Conservation (phyloP, 2,329 filamentous ascomycete genomes). For the Onygenales sp. region DNA sequence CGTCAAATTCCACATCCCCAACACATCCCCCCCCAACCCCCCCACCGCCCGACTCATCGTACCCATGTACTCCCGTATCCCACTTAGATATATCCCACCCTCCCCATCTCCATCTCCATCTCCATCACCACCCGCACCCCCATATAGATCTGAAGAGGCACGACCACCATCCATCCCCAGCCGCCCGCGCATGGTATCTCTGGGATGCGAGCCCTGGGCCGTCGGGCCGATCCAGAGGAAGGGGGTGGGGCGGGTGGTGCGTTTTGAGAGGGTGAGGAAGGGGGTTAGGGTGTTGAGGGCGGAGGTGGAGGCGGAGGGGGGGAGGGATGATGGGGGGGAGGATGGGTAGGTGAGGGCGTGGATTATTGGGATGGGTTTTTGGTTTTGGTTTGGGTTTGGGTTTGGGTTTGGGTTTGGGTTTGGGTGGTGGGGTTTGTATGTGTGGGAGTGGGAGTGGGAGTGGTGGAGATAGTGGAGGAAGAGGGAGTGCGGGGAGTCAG, state of each 20-base stretch:
- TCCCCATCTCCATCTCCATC: no score
- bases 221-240: constrained; percentile 36
- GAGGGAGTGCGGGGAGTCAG: no score
- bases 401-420: background rate
- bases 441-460: background rate
- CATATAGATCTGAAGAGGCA: no score
- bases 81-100: constrained; percentile 14
- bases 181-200: background rate
- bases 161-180: no score
- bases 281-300: constrained; percentile 24
- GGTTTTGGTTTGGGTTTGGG: background rate
- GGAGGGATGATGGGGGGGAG: no score
- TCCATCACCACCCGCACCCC: no score
- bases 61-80: constrained; percentile 22
- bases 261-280: background rate
- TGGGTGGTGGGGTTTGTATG: background rate
- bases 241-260: constrained; percentile 19
- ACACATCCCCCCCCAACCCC: constrained; percentile 28
- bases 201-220: constrained; percentile 16
- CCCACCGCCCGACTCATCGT: constrained; percentile 22
- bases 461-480: no score
- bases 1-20: constrained; percentile 37
- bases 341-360: constrained; percentile 1
- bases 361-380: background rate
- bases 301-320: constrained; percentile 21